Conservation (phyloP, 2,329 filamentous ascomycete species). For the Colletotrichum paranaense region DNA sequence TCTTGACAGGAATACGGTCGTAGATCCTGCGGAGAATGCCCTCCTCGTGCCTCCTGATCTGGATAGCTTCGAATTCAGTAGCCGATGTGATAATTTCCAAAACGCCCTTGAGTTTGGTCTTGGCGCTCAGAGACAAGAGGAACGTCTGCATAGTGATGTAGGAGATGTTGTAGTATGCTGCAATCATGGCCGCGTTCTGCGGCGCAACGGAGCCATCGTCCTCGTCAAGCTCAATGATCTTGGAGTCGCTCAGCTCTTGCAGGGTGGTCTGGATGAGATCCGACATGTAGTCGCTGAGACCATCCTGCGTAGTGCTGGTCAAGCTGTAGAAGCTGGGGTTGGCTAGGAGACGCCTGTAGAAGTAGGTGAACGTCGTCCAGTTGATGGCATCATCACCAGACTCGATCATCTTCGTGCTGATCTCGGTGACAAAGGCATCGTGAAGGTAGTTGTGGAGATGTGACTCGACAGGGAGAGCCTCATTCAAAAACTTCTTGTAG, state of each 20-base stretch:
- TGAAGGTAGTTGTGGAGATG: slow-evolving; percentile 92
- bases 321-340: slow-evolving; percentile 98
- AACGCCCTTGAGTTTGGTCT: slow-evolving; percentile 96
- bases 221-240: slow-evolving; percentile 95
- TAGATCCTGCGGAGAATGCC: slow-evolving; percentile 90
- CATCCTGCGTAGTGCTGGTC: slow-evolving; percentile 88
- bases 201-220: slow-evolving; percentile 91
- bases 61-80: slow-evolving; percentile 94
- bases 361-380: slow-evolving; percentile 98
- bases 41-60: slow-evolving; percentile 93
- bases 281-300: slow-evolving; percentile 92
- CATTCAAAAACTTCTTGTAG: slow-evolving; percentile 98
- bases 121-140: slow-evolving; percentile 86
- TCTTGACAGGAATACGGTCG: slow-evolving; percentile 94
- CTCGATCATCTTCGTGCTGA: slow-evolving; percentile 94
- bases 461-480: slow-evolving; percentile 94
- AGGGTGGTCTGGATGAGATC: slow-evolving; percentile 94
- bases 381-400: slow-evolving; percentile 97
- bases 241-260: slow-evolving; percentile 89
- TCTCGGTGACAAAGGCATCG: slow-evolving; percentile 96
- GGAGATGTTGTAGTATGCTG: slow-evolving; percentile 98
- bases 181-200: slow-evolving; percentile 97
- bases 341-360: slow-evolving; percentile 92
- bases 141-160: slow-evolving; percentile 99
- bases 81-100: slow-evolving; percentile 97